phyloP scores from a whole-genome alignment of 164 flowering plant genomes.

The Magnolia sinica region DNA sequence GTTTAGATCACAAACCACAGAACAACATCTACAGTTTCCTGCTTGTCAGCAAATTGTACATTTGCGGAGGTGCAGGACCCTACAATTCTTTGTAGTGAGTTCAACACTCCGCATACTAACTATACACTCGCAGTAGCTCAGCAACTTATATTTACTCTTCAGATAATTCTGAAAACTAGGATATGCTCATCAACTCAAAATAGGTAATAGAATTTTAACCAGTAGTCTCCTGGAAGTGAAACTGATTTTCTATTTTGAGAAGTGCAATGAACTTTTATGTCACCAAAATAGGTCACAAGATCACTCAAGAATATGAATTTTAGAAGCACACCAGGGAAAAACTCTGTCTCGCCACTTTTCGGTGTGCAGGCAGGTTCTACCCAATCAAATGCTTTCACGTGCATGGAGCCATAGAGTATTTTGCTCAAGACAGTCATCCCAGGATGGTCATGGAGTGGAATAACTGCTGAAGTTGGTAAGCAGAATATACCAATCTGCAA shows the following conservation, averaged over 20 bases:
- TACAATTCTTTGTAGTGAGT: no score
- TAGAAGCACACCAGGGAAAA: slow-evolving; percentile 43
- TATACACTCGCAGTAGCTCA: background rate
- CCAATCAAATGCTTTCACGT: slow-evolving; percentile 96
- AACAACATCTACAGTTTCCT: no score
- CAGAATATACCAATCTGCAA: slow-evolving; percentile 93
- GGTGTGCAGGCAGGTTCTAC: slow-evolving; percentile 62
- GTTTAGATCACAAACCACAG: background rate
- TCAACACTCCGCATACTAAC: no score
- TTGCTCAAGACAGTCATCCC: slow-evolving; percentile 93
- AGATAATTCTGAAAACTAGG: background rate
- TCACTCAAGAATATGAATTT: background rate
- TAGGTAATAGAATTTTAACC: background rate
- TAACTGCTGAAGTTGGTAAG: slow-evolving; percentile 88
- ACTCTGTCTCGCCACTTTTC: slow-evolving; percentile 32
- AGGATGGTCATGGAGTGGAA: slow-evolving; percentile 98
- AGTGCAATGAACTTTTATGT: background rate
- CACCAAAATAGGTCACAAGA: background rate
- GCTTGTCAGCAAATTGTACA: no score
- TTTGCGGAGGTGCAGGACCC: no score
- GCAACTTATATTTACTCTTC: background rate
- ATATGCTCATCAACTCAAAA: background rate
- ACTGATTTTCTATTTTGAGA: background rate
- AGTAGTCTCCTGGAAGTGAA: background rate
- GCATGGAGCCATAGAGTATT: slow-evolving; percentile 91